phyloP scores from a whole-genome alignment of 257 asterid genomes.

The Linderniella brevidens region DNA sequence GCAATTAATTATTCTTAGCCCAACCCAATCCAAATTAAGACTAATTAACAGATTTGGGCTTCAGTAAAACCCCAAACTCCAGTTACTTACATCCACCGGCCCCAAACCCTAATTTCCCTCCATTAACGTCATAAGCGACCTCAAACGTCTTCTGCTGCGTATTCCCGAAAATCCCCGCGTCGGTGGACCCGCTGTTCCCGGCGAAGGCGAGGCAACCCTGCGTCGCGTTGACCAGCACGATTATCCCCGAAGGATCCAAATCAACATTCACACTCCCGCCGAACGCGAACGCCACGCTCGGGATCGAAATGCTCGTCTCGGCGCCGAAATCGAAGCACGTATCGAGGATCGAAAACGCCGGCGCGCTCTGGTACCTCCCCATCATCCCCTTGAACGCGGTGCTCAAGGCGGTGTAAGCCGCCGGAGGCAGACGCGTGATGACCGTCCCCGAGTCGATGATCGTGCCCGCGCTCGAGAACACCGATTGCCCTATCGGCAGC shows the following conservation, averaged over 20 bases:
- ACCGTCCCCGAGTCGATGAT: slow-evolving; percentile 83
- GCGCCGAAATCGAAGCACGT: slow-evolving; percentile 51
- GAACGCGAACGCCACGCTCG: slow-evolving; percentile 31
- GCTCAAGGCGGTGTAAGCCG: slow-evolving; percentile 31
- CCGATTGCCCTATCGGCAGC: slow-evolving; percentile 25
- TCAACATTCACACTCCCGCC: slow-evolving; percentile 27
- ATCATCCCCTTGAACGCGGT: slow-evolving; percentile 24
- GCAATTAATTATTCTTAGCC: too few relatives aligned
- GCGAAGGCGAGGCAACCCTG: slow-evolving; percentile 55
- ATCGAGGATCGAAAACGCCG: slow-evolving; percentile 36
- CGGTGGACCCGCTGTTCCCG: slow-evolving; percentile 18
- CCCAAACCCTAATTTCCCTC: slow-evolving; percentile 51
- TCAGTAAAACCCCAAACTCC: too few relatives aligned
- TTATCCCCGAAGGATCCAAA: slow-evolving; percentile 21
- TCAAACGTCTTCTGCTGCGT: slow-evolving; percentile 54
- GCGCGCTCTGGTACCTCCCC: slow-evolving; percentile 23
- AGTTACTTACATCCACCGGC: slow-evolving; percentile 32
- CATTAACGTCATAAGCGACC: slow-evolving; percentile 57
- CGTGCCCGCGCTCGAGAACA: slow-evolving; percentile 32
- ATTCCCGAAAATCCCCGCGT: slow-evolving; percentile 40
- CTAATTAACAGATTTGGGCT: too few relatives aligned
- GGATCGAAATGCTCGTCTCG: slow-evolving; percentile 17
- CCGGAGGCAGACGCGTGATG: slow-evolving; percentile 52
- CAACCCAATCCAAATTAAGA: too few relatives aligned
- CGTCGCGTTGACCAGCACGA: slow-evolving; percentile 8